Base-by-base conservation (phyloP, 805 yeast species). In the Metschnikowia kofuensis region DNA sequence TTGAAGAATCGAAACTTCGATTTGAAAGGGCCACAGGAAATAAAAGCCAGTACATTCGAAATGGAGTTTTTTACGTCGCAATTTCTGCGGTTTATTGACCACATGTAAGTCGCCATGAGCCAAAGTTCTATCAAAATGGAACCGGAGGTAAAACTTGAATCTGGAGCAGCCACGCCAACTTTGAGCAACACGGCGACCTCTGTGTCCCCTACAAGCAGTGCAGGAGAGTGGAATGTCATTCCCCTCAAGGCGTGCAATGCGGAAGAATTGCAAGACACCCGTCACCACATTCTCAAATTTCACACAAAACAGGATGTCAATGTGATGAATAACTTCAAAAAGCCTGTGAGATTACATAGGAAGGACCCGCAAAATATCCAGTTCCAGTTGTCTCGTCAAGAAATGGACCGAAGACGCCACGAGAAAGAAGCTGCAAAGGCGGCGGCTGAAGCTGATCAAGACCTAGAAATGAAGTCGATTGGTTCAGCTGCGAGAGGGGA, bases 331-430 rank as follows among this genome's bases (percentile, higher is more conserved):
- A 83, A 83, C 52, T 94, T 92, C 65, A 84, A 82, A 48, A 79
- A 79, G 50, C 99, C 99, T 0, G 84, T 91, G 15, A 74, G 97
- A 58, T 71, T 92, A 62, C 97, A 91, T 65, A 78, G 98, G 57
- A 91, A 92, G 63, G 98, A 92, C 66, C 97, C 99, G 0, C 81
- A 89, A 61, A 88, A 89, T 63, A 73, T 92, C 62, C 97, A 91
- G 64, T 87, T 87, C 62, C 95, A 89, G 65, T 72, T 89, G 57
- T 83, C 91, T 2, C 69, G 90, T 58, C 82, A 85, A 49, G 94
- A 87, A 62, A 78, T 87, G 56, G 92, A 85, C 45, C 79, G 76
- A 45, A 56, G 77, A 61, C 65, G 72, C 62, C 55, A 72, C 62
- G 67, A 67, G 56, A 68, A 61, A 61, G 62, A 61, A 50, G 62